phyloP scores from a whole-genome alignment of 768 basidiomycete species.

The Paxillus ammoniavirescens region DNA sequence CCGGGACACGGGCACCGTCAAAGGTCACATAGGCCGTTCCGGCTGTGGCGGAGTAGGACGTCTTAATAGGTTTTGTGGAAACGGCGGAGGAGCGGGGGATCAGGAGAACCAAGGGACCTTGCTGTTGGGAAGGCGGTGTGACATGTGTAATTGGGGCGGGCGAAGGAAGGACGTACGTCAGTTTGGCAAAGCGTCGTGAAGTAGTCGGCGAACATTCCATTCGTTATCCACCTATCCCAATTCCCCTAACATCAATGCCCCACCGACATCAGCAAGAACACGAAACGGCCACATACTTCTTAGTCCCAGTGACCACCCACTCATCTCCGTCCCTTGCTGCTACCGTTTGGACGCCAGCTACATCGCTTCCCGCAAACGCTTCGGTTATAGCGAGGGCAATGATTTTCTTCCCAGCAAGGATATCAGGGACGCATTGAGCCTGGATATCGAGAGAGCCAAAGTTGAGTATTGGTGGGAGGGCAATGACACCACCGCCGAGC shows the following conservation, averaged over 20 bases:
- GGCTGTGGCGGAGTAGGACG: constrained; percentile 87
- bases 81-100: constrained; percentile 71
- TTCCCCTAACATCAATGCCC: background rate
- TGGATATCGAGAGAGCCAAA: constrained; percentile 77
- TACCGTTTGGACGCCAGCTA: constrained; percentile 79
- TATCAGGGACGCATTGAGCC: constrained; percentile 67
- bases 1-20: constrained; percentile 78
- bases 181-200: constrained; percentile 80
- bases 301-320: constrained; percentile 90
- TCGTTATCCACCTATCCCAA: constrained; percentile 78
- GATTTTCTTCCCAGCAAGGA: constrained; percentile 76
- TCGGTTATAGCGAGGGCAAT: constrained; percentile 91
- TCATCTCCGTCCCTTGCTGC: constrained; percentile 82
- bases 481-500: constrained; percentile 79
- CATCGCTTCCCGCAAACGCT: constrained; percentile 90
- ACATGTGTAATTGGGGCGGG: background rate
- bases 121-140: constrained; percentile 33
- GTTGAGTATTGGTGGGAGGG: constrained; percentile 87
- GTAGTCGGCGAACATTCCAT: constrained; percentile 81
- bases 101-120: constrained; percentile 73
- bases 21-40: constrained; percentile 88
- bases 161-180: constrained; percentile 39
- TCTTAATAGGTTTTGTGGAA: constrained; percentile 87
- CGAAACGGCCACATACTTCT: constrained; percentile 58
- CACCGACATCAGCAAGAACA: background rate